Evolutionary conservation across 768 basidiomycete genomes (phyloP).

Genomic region (Chiua virens): DNA sequence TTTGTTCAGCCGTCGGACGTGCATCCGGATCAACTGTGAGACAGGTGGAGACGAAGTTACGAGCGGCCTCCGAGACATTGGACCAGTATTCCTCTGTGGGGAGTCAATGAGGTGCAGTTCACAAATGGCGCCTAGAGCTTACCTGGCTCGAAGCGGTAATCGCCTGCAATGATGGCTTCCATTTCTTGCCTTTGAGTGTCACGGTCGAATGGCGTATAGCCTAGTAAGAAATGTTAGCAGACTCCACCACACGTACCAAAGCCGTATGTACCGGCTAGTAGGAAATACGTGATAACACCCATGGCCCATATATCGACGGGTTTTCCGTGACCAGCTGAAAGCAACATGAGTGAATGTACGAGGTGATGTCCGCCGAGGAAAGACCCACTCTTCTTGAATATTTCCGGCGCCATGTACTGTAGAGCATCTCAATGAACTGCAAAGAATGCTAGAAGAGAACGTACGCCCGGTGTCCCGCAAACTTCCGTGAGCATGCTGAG

Average conservation of each 20-base stretch:
- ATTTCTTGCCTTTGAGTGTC: slow-evolving; percentile 87
- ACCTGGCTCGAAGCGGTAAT: slow-evolving; percentile 87
- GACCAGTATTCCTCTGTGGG: slow-evolving; percentile 76
- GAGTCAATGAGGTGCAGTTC: not conserved
- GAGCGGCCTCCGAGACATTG: slow-evolving; percentile 80
- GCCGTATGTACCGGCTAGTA: slow-evolving; percentile 60
- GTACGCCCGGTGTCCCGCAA: slow-evolving; percentile 88
- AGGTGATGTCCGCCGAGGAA: not conserved
- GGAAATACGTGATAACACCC: slow-evolving; percentile 98
- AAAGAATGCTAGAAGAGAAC: slow-evolving; percentile 21
- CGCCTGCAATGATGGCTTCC: slow-evolving; percentile 91
- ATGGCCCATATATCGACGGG: slow-evolving; percentile 98
- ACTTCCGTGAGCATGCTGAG: slow-evolving; percentile 89
- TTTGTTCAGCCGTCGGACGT: slow-evolving; percentile 77
- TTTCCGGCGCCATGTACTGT: slow-evolving; percentile 94
- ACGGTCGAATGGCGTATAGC: slow-evolving; percentile 96
- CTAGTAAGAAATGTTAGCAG: slow-evolving; percentile 30
- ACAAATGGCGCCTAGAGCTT: slow-evolving; percentile 4
- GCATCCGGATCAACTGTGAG: slow-evolving; percentile 79
- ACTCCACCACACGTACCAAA: not conserved
- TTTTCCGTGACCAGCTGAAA: slow-evolving; percentile 82
- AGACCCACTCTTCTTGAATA: slow-evolving; percentile 81
- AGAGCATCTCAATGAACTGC: slow-evolving; percentile 4
- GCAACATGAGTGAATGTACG: not conserved
- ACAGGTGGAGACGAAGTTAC: slow-evolving; percentile 78